Base-by-base conservation (phyloP, 768 basidiomycete genomes). In the Kwoniella heveanensis region DNA sequence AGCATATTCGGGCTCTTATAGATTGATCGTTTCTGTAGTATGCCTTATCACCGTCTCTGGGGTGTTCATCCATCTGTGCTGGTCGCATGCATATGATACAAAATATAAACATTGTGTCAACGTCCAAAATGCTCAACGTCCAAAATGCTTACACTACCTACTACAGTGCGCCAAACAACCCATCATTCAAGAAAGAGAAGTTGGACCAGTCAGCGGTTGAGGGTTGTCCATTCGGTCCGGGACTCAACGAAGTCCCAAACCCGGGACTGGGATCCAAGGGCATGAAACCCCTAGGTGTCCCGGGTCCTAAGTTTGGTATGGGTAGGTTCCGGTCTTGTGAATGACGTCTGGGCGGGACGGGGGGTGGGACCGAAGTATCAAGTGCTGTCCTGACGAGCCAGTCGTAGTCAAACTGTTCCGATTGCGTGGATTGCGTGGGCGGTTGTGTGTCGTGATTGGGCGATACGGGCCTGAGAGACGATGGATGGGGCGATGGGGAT, bases 1-100 rank as follows among this genome's bases (percentile, higher is more conserved):
- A 57, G 54, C 50, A 56, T 13, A 63, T 63, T 32, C 62, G 62
- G n/a, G 62, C 62, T 1, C n/a, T 50, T 9, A 63, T 63, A 32
- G 62, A 63, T n/a, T 63, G n/a, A 48, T 10, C 22, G 19, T 19
- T 44, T 32, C 13, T 13, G 13, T 5, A 32, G 32, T 32, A 32
- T 32, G 5, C 7, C 32, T 32, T 32, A 13, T 6, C 7, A 13
- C 32, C 32, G n/a, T 32, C 13, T 32, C 32, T 32, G 7, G 13
- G 13, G 13, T 13, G 32, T 13, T 32, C 13, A 5, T 6, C 32
- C 7, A 13, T 32, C 32, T 32, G 32, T 6, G 13, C 32, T 32
- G 32, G 39, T 10, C 10, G 48, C 25, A 57, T 57, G 44, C 56
- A 57, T 44, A 10, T 25, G 55, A 46, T 57, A 39, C 37, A 17